These are phyloP conservation scores for Colletotrichum abscissum DNA, from an alignment of 2,329 filamentous ascomycete genomes.

Conservation along the genomic window DNA sequence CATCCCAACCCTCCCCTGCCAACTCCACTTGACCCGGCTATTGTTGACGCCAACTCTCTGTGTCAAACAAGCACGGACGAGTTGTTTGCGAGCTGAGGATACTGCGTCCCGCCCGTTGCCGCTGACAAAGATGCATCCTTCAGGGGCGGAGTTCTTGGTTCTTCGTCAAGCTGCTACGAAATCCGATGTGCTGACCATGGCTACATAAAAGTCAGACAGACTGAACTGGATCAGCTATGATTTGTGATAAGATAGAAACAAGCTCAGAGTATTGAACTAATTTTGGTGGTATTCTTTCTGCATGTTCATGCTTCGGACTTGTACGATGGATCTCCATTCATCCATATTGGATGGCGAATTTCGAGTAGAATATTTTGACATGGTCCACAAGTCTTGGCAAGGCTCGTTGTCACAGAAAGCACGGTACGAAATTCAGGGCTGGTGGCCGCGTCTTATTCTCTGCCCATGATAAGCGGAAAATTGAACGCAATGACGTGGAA, in stretches of 20 bases:
- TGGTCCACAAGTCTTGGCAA: background rate
- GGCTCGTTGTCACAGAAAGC: background rate
- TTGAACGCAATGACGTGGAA: slow-evolving; percentile 10
- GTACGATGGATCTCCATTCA: background rate
- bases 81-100: background rate
- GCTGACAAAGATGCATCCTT: slow-evolving; percentile 3
- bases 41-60: background rate
- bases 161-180: background rate
- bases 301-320: background rate
- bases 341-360: background rate
- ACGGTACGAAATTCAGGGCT: background rate
- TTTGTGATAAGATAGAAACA: slow-evolving; percentile 1
- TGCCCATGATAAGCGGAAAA: background rate
- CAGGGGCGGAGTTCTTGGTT: slow-evolving; percentile 3
- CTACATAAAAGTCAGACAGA: background rate
- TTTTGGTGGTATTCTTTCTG: background rate
- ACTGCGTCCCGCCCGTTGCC: background rate
- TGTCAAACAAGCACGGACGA: slow-evolving; percentile 24
- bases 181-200: background rate
- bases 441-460: too few relatives aligned
- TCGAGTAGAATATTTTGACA: slow-evolving; percentile 1
- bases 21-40: background rate
- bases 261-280: background rate
- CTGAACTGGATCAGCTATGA: background rate
- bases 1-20: background rate